These are phyloP conservation scores for Coniochaeta ligniaria DNA, from an alignment of 2,329 filamentous ascomycete genomes.

Conservation along the genomic window DNA sequence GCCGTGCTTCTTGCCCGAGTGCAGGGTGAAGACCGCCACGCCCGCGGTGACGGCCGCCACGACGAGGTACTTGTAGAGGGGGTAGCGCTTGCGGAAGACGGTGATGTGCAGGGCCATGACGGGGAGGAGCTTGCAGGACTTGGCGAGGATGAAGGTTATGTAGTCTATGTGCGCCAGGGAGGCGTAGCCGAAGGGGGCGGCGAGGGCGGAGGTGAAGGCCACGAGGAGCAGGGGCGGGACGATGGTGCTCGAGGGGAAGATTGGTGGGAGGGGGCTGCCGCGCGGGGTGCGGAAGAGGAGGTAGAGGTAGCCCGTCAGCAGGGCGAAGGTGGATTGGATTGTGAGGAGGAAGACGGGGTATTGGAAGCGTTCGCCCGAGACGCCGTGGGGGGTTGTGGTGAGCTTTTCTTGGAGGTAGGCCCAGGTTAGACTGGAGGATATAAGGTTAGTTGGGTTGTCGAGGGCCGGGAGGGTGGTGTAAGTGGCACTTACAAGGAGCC, in stretches of 20 bases:
- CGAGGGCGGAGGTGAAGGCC: constrained; percentile 78
- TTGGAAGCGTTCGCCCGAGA: constrained; percentile 63
- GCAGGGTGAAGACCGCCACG: constrained; percentile 90
- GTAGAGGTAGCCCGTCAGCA: constrained; percentile 74
- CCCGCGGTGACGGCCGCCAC: constrained; percentile 85
- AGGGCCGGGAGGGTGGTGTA: neutral
- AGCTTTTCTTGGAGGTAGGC: constrained; percentile 95
- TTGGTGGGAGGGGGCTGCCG: constrained; percentile 43
- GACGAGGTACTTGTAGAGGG: constrained; percentile 93
- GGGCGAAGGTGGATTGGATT: constrained; percentile 85
- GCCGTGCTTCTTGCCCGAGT: constrained; percentile 56
- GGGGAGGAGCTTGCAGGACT: constrained; percentile 96
- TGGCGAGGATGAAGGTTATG: constrained; percentile 93
- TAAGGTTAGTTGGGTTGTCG: neutral
- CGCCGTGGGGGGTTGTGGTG: constrained; percentile 82
- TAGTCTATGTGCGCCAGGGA: constrained; percentile 92
- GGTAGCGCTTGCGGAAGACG: constrained; percentile 81
- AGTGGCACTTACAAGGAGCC: constrained; percentile 71
- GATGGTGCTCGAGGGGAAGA: constrained; percentile 73
- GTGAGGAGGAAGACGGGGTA: constrained; percentile 96
- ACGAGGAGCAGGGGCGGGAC: constrained; percentile 75
- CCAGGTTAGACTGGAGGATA: constrained; percentile 69
- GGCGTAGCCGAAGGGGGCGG: constrained; percentile 93
- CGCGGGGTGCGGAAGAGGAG: constrained; percentile 57
- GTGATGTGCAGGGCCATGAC: constrained; percentile 97